These are phyloP conservation scores for Oldenlandia corymbosa DNA, from an alignment of 257 asterid genomes.

Conservation along the genomic window DNA sequence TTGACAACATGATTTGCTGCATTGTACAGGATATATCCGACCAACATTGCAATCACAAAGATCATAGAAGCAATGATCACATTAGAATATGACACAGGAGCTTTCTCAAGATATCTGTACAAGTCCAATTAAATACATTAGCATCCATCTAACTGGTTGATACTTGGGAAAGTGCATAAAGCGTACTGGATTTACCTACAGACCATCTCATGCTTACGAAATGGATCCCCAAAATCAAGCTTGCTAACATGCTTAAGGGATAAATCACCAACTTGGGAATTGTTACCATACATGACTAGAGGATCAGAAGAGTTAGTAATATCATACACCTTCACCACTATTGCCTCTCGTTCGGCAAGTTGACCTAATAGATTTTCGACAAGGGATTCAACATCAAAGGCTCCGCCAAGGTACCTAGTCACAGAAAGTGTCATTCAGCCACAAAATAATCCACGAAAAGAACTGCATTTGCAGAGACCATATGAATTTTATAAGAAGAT, in stretches of 20 bases:
- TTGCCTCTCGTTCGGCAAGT: constrained; percentile 75
- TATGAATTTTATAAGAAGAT: background rate
- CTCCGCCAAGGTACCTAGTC: constrained; percentile 85
- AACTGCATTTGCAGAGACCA: background rate
- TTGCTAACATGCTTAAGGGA: constrained; percentile 62
- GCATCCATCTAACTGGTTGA: background rate
- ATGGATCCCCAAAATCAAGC: constrained; percentile 90
- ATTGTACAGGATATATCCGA: constrained; percentile 56
- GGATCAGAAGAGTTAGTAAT: constrained; percentile 75
- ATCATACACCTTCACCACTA: constrained; percentile 79
- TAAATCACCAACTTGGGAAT: constrained; percentile 49
- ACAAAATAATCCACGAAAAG: background rate
- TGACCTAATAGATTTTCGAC: constrained; percentile 87
- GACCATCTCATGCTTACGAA: constrained; percentile 81
- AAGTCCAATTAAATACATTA: constrained; percentile 7
- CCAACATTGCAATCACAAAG: constrained; percentile 46
- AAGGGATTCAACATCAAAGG: constrained; percentile 87
- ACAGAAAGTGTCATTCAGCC: constrained; percentile 6
- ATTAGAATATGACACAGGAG: constrained; percentile 61
- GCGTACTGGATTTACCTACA: constrained; percentile 52
- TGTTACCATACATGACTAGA: constrained; percentile 64
- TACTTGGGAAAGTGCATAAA: background rate
- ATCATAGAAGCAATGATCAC: constrained; percentile 48
- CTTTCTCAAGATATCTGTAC: constrained; percentile 69
- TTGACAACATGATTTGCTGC: constrained; percentile 66